Base-by-base conservation (phyloP, 2,329 filamentous ascomycete species). In the Trichothecium roseum region DNA sequence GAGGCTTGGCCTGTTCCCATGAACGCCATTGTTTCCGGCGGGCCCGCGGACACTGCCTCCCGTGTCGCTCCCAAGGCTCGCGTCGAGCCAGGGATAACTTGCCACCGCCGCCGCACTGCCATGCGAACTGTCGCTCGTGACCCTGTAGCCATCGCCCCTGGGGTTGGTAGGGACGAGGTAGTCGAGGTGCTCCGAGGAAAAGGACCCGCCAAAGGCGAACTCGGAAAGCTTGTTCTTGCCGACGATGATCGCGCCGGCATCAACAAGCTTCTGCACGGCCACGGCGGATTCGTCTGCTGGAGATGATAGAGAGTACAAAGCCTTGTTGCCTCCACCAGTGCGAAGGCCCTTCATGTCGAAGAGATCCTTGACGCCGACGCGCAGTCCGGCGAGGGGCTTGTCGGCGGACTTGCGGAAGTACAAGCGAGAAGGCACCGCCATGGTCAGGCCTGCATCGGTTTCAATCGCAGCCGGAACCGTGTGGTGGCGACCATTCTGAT, bases 281-380 rank as follows among this genome's bases (percentile, higher is more conserved):
- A 63, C 47, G 1, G 66, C 69, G 3, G 68, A 76, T 5, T 45
- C 48, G 4, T 60, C 64, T 0, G 60, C 57, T 3, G 63, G 49
- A 4, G 63, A 60, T 40, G 75, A 72, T 3, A 78, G 54, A 35
- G 66, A 50, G 34, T 69, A 70, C 56, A 66, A 79, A 2, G 74
- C 72, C 27, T 71, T 59, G 39, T 71, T 77, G 3, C 73, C 72
- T 35, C 65, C 63, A 10, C 61, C 60, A 0, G 67, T 75, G 26
- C 62, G 62, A 3, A 77, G 45, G 1, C 74, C 75, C 13, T 32
- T 35, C 18, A 81, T 47, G 38, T 78, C 62, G 42, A 63, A 71
- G 33, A 75, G 72, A 42, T 79, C 75, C 45, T 80, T 80, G 37
- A 79, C 58, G 1, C 63, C 72, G 2, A 79, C 46, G 8, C 75